Conservation (phyloP, 768 basidiomycete genomes). For the Phylloporus sp. region DNA sequence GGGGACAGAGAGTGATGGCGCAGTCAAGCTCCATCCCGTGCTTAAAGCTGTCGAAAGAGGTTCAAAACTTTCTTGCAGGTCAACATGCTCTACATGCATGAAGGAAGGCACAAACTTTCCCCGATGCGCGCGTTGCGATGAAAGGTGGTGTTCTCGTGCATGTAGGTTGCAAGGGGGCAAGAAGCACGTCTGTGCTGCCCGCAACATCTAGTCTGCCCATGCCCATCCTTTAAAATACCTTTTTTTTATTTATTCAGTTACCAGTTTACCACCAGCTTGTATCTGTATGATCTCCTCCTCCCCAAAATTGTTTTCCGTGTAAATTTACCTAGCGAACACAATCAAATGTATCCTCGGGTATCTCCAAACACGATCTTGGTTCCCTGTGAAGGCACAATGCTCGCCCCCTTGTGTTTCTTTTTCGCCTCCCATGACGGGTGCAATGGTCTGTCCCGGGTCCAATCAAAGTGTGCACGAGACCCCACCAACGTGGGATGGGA, state of each 20-base stretch:
- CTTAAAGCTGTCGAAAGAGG: constrained; percentile 48
- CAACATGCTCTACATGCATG: constrained; percentile 49
- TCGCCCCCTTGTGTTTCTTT: constrained; percentile 63
- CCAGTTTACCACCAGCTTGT: neutral
- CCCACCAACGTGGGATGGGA: neutral
- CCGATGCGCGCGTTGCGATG: constrained; percentile 55
- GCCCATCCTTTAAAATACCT: neutral
- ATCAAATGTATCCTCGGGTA: neutral
- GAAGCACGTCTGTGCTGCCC: constrained; percentile 44
- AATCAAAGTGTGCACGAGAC: neutral
- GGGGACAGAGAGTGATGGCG: constrained; percentile 10
- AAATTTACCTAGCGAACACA: neutral
- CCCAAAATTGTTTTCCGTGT: neutral
- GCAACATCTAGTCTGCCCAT: constrained; percentile 6
- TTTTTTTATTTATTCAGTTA: neutral
- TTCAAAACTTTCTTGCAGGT: constrained; percentile 46
- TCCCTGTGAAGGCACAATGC: constrained; percentile 65
- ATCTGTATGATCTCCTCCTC: neutral
- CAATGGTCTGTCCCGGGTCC: constrained; percentile 41
- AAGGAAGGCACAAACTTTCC: constrained; percentile 55
- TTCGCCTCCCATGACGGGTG: constrained; percentile 99
- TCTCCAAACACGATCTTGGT: constrained; percentile 72
- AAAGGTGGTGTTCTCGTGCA: constrained; percentile 61
- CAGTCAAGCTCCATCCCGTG: constrained; percentile 37
- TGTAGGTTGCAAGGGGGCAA: constrained; percentile 53